Conservation (phyloP, 208 protist species). For the Trypanosoma melophagium region DNA sequence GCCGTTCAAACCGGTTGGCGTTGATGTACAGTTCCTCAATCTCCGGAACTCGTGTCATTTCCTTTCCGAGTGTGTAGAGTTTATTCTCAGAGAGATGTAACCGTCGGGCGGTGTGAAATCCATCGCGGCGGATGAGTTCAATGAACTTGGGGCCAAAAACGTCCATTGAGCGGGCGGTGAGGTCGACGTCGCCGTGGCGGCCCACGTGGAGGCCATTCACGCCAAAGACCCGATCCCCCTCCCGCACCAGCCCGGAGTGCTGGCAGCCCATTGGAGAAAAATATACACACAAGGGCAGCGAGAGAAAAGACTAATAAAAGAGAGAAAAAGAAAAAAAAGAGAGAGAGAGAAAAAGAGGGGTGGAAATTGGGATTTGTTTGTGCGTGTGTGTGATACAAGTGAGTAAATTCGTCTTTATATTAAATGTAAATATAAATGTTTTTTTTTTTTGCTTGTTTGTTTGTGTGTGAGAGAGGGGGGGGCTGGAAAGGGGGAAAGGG, state of each 20-base stretch:
- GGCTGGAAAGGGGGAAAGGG: no score
- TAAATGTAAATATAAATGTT: no score
- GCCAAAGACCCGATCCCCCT: slow-evolving; percentile 47
- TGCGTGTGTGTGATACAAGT: no score
- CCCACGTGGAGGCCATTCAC: slow-evolving; percentile 73
- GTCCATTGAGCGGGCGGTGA: slow-evolving; percentile 65
- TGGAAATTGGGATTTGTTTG: no score
- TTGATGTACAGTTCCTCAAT: slow-evolving; percentile 78
- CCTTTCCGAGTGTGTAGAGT: slow-evolving; percentile 78
- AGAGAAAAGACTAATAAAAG: no score
- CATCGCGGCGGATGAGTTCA: slow-evolving; percentile 62
- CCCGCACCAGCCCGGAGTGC: slow-evolving; percentile 10
- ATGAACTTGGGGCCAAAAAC: slow-evolving; percentile 60
- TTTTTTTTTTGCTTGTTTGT: no score
- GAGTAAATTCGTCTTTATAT: no score
- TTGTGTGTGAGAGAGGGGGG: no score
- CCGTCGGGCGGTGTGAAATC: slow-evolving; percentile 63
- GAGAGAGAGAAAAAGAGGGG: no score
- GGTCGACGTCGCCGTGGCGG: slow-evolving; percentile 76
- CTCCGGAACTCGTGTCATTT: slow-evolving; percentile 66
- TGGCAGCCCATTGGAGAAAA: slow-evolving; percentile 35
- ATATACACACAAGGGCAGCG: slow-evolving; percentile 8
- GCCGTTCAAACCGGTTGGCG: slow-evolving; percentile 66
- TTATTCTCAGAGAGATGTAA: slow-evolving; percentile 77
- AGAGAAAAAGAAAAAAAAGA: no score